Evolutionary conservation across 1,284 basidiomycete genomes (phyloP).

Genomic region (Papiliotrema flavescens): DNA sequence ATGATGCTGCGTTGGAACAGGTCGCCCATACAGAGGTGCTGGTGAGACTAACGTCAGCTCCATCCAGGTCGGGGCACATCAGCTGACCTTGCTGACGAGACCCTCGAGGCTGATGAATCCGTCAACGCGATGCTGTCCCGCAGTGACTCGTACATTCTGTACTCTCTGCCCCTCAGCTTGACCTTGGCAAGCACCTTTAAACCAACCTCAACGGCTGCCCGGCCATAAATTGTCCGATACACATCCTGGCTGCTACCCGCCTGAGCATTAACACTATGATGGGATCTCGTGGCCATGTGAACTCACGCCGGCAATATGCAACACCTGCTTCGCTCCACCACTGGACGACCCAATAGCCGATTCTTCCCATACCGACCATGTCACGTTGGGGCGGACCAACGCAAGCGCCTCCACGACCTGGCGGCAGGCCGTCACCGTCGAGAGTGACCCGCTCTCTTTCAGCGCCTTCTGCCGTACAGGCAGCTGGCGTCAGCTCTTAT

Average conservation of each 20-base stretch:
- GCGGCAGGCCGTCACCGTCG: constrained; percentile 63
- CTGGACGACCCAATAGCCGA: constrained; percentile 8
- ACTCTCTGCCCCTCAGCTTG: constrained; percentile 47
- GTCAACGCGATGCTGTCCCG: constrained; percentile 58
- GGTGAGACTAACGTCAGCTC: constrained; percentile 59
- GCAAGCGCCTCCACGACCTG: constrained; percentile 68
- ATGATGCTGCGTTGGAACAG: not conserved
- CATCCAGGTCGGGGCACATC: not conserved
- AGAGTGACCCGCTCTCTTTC: constrained; percentile 45
- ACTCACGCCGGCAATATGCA: constrained; percentile 55
- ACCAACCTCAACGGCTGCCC: constrained; percentile 29
- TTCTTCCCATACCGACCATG: constrained; percentile 65
- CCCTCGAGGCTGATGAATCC: constrained; percentile 80
- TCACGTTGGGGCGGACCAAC: constrained; percentile 64
- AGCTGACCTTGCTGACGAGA: constrained; percentile 64
- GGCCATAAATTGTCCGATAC: constrained; percentile 32
- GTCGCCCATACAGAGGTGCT: constrained; percentile 67
- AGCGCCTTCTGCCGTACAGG: constrained; percentile 38
- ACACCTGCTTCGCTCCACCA: constrained; percentile 18
- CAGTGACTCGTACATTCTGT: constrained; percentile 59
- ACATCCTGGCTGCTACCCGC: constrained; percentile 17
- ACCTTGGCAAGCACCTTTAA: not conserved
- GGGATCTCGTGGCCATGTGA: not conserved
- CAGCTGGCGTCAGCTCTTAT: constrained; percentile 12
- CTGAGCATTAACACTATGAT: constrained; percentile 7